Percentiles rank a stretch among this genome's conserved stretches.
Conservation (phyloP, 768 basidiomycete genomes). For the Boletus speciosus region DNA sequence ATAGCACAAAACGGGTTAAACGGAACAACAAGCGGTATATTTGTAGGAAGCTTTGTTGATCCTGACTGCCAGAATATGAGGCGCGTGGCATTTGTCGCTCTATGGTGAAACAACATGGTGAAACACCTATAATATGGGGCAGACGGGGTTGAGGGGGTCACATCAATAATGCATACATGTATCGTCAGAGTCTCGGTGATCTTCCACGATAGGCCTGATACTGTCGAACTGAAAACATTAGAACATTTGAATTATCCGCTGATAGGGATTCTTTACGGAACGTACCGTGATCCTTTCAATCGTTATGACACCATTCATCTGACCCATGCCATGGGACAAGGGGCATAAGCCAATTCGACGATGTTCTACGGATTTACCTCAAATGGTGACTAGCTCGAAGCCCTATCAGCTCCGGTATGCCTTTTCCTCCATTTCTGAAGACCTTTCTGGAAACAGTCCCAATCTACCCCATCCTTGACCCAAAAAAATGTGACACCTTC, state of each 20-base stretch:
- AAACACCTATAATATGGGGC: background rate
- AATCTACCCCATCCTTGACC: constrained; percentile 60
- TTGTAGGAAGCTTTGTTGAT: background rate
- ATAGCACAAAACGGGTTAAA: background rate
- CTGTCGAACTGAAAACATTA: background rate
- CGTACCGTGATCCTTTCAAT: constrained; percentile 4
- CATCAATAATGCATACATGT: background rate
- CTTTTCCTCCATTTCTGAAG: constrained; percentile 64
- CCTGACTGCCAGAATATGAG: background rate
- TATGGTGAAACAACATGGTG: constrained; percentile 2
- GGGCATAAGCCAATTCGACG: background rate
- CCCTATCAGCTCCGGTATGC: constrained; percentile 24
- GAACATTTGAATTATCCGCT: background rate
- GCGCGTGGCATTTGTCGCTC: constrained; percentile 4
- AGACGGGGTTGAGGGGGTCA: background rate
- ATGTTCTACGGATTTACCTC: background rate
- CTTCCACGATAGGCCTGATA: constrained; percentile 9
- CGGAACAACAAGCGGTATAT: background rate
- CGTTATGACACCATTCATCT: background rate
- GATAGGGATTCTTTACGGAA: background rate
- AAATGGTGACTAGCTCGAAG: constrained; percentile 5
- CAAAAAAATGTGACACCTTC: constrained; percentile 79
- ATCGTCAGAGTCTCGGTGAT: background rate
- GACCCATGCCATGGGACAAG: background rate
- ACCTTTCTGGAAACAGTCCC: constrained; percentile 65